Base-by-base conservation (phyloP, 345 rosid genomes). In the Lumnitzera racemosa region DNA sequence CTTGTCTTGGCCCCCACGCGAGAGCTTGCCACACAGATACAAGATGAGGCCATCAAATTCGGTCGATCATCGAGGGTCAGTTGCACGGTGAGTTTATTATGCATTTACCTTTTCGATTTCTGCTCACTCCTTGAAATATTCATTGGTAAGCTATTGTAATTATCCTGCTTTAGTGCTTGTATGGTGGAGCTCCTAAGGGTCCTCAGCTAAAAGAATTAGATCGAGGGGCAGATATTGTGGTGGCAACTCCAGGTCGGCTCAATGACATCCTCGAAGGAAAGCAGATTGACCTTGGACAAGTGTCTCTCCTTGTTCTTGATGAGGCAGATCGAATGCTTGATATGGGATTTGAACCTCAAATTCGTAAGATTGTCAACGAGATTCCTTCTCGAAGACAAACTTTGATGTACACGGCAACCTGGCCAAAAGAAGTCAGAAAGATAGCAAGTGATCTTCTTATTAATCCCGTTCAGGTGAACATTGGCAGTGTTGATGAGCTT, bases 271-370 rank as follows among this genome's bases (percentile, higher is more conserved):
- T 90, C 61, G 97, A 87, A 73, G 86, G 80, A 90, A 88, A 70
- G 69, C 85, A 72, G 77, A 88, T 94, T 58, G 81, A 84, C 78
- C 80, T 94, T 61, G 65, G 74, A 65, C 99, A 94, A 78, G 74
- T 94, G 58, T 90, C 99, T 24, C 82, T 90, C 48, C 90, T 94
- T 61, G 95, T 94, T 71, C 96, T 94, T 73, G 97, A 94, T 50
- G 98, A 92, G 73, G 98, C 98, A 60, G 98, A 90, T 72, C 83
- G 97, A 51, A 92, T 92, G 98, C 95, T 92, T 70, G 98, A 92
- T 78, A 92, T 92, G 98, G 98, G 98, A 48, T 92, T 92, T 67
- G 97, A 90, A 68, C 98, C 97, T 49, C 98, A 92, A 71, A 89
- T 92, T 61, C 96, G 96, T 66, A 87, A 83, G 86, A 90, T 94